Conservation (phyloP, 2,329 filamentous ascomycete species). For the Canariomyces notabilis region DNA sequence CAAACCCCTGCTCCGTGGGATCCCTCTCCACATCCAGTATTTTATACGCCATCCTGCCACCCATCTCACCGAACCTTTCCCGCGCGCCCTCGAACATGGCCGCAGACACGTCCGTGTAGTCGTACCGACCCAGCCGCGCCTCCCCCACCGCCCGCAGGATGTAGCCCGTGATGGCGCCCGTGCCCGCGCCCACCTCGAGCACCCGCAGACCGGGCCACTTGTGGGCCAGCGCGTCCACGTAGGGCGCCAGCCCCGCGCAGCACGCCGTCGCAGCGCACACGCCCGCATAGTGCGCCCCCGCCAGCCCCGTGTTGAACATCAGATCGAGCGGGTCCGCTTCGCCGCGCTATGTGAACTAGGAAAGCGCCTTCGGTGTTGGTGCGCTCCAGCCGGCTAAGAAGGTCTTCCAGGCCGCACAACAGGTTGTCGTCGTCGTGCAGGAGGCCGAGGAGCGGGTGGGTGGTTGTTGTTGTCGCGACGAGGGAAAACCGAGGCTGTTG, state of each 20-base stretch:
- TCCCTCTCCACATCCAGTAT: slow-evolving; percentile 13
- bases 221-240: slow-evolving; percentile 1
- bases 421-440: no score
- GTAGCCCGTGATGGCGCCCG: slow-evolving; percentile 1
- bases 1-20: background rate
- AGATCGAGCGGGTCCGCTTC: slow-evolving; percentile 9
- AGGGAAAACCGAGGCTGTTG: no score
- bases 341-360: no score
- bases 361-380: no score
- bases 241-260: slow-evolving; percentile 8
- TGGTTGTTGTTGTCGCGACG: no score
- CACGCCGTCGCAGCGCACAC: slow-evolving; percentile 27
- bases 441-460: no score
- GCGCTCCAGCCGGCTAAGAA: no score
- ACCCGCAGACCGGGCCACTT: slow-evolving; percentile 23
- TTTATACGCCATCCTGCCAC: background rate
- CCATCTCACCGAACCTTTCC: slow-evolving; percentile 16
- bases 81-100: slow-evolving; percentile 24
- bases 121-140: background rate
- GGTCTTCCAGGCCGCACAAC: no score
- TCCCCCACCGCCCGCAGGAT: slow-evolving; percentile 24
- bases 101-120: slow-evolving; percentile 8
- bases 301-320: background rate
- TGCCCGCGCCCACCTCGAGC: slow-evolving; percentile 30
- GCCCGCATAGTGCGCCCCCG: slow-evolving; percentile 14